phyloP scores from a whole-genome alignment of 257 asterid species.

The Petunia secreta region DNA sequence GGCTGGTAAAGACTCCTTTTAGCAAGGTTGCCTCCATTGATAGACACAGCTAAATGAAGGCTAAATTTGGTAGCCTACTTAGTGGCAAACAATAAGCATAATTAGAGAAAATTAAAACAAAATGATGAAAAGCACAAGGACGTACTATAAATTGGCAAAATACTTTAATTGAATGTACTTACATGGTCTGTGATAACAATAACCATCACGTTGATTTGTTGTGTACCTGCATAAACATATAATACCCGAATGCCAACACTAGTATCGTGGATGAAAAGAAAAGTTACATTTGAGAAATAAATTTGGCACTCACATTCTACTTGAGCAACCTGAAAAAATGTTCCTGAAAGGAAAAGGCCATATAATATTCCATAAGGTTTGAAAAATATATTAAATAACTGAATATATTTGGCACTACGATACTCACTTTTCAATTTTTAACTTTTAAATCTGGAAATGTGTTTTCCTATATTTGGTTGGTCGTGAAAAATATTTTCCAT shows the following conservation, averaged over 20 bases:
- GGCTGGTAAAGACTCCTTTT: no score
- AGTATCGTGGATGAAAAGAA: neutral
- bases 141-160: neutral
- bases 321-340: constrained; percentile 30
- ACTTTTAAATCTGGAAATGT: no score
- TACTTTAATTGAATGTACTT: neutral
- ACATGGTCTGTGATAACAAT: neutral
- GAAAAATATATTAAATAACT: neutral
- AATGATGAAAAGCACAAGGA: neutral
- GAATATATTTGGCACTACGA: no score
- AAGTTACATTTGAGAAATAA: neutral
- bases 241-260: neutral
- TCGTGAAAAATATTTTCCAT: no score
- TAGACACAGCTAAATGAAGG: no score
- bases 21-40: no score
- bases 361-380: neutral
- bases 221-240: neutral
- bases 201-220: neutral
- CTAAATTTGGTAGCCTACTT: no score
- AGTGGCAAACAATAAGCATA: neutral
- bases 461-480: no score
- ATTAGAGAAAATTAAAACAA: neutral
- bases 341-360: constrained; percentile 23
- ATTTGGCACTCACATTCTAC: constrained; percentile 18
- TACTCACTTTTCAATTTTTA: no score